These are phyloP conservation scores for Diaporthe citrichinensis DNA, from an alignment of 2,329 filamentous ascomycete genomes.

Conservation along the genomic window DNA sequence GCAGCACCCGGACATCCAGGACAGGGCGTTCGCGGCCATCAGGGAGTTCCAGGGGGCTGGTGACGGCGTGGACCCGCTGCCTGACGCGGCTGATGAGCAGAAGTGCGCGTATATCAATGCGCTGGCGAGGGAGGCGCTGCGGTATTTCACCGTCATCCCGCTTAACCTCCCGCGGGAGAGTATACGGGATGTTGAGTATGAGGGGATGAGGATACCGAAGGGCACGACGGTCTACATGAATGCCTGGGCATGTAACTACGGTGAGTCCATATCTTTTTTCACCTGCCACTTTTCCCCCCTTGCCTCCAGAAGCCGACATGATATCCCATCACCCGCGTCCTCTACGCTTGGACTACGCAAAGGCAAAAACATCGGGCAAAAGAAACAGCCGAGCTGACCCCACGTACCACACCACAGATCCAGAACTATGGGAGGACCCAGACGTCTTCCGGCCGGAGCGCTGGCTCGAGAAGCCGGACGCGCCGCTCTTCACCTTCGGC, in stretches of 20 bases:
- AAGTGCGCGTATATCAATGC: constrained; percentile 76
- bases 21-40: constrained; percentile 70
- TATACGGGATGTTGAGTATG: constrained; percentile 71
- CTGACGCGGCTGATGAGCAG: constrained; percentile 74
- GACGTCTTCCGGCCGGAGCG: constrained; percentile 69
- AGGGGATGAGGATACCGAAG: constrained; percentile 68
- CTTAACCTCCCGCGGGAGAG: constrained; percentile 74
- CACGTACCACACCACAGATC: constrained; percentile 55
- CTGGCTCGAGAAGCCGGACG: constrained; percentile 56
- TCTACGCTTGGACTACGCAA: no score
- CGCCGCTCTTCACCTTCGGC: constrained; percentile 67
- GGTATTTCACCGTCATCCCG: constrained; percentile 76
- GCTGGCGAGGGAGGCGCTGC: constrained; percentile 73
- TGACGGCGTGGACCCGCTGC: constrained; percentile 64
- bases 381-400: background rate
- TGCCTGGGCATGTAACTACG: constrained; percentile 56
- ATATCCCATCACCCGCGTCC: no score
- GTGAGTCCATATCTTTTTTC: background rate
- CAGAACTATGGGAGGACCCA: constrained; percentile 73
- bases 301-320: background rate
- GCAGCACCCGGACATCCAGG: constrained; percentile 67
- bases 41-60: constrained; percentile 51
- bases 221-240: constrained; percentile 77
- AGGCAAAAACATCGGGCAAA: no score
- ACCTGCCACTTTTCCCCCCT: no score